A percentile compares a stretch with the other conserved stretches of the same genome.
Evolutionary conservation across 148 eudicot species (phyloP).

Genomic region (Heliosperma pusillum): DNA sequence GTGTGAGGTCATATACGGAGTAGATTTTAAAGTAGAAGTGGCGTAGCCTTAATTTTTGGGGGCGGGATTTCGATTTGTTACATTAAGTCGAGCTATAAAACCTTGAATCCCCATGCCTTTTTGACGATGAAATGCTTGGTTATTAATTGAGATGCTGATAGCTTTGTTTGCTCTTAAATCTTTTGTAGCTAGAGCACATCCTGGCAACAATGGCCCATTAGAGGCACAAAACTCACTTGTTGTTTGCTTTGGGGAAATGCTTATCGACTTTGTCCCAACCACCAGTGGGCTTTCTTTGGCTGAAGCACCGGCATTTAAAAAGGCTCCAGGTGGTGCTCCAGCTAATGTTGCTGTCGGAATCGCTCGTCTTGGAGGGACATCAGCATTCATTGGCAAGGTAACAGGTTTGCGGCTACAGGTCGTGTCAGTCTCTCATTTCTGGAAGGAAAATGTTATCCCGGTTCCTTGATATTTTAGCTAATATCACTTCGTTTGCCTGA

Average conservation of each 20-base stretch:
- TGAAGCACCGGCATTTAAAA: constrained; percentile 93
- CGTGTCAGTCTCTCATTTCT: neutral
- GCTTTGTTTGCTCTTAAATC: neutral
- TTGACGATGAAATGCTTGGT: too few species aligned
- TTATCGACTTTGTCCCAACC: constrained; percentile 96
- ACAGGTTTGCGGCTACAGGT: neutral
- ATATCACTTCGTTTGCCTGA: too few species aligned
- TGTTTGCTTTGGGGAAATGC: constrained; percentile 99
- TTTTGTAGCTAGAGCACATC: constrained; percentile 44
- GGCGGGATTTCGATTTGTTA: neutral
- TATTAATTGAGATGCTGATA: neutral
- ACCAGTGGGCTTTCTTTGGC: constrained; percentile 82
- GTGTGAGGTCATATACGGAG: neutral
- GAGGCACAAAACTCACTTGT: constrained; percentile 65
- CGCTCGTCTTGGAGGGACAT: constrained; percentile 89
- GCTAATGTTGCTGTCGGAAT: constrained; percentile 99
- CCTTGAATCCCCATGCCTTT: neutral
- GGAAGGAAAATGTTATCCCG: too few species aligned
- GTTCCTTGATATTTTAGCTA: too few species aligned
- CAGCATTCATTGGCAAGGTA: constrained; percentile 99
- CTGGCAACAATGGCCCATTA: constrained; percentile 43
- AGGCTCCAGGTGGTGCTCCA: constrained; percentile 99
- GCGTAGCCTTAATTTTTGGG: too few species aligned
- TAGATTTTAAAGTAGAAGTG: neutral
- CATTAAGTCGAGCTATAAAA: neutral